Evolutionary conservation across 495 filamentous ascomycete species (phyloP).

Genomic region (Penicillium dipodomyicola): DNA sequence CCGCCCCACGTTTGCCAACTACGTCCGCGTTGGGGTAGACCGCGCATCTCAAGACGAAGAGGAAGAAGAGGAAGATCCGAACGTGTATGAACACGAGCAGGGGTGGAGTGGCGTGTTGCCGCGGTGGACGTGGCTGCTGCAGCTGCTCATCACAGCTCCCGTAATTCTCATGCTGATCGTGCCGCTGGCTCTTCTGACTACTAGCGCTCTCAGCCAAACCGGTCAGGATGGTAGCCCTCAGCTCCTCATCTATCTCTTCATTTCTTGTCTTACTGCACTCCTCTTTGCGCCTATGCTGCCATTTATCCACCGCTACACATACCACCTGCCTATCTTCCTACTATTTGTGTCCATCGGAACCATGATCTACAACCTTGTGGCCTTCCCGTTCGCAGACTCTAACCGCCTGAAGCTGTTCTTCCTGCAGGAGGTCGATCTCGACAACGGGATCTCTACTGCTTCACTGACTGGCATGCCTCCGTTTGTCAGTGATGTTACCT

Average conservation of each 20-base stretch:
- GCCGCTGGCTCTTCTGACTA: constrained; percentile 71
- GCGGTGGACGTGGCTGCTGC: constrained; percentile 79
- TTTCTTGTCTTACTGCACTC: constrained; percentile 64
- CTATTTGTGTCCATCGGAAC: constrained; percentile 72
- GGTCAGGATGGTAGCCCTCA: constrained; percentile 70
- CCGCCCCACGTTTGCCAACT: constrained; percentile 71
- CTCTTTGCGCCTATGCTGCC: constrained; percentile 76
- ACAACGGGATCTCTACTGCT: constrained; percentile 64
- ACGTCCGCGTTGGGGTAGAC: constrained; percentile 49
- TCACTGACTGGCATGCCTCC: constrained; percentile 68
- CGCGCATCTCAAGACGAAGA: constrained; percentile 31
- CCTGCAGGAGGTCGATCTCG: constrained; percentile 75
- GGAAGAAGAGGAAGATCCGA: constrained; percentile 34
- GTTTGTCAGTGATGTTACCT: constrained; percentile 66
- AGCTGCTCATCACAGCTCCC: constrained; percentile 78
- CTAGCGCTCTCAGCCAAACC: constrained; percentile 72
- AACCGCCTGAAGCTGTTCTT: constrained; percentile 86
- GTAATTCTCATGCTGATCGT: constrained; percentile 71
- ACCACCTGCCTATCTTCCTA: constrained; percentile 75
- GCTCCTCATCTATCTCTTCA: constrained; percentile 66
- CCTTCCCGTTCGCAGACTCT: constrained; percentile 81
- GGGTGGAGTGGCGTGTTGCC: constrained; percentile 77
- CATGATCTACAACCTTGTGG: constrained; percentile 79
- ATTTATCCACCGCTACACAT: constrained; percentile 82
- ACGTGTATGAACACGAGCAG: constrained; percentile 77